phyloP scores from a whole-genome alignment of 2,329 filamentous ascomycete genomes.

The Didymella segeticola region DNA sequence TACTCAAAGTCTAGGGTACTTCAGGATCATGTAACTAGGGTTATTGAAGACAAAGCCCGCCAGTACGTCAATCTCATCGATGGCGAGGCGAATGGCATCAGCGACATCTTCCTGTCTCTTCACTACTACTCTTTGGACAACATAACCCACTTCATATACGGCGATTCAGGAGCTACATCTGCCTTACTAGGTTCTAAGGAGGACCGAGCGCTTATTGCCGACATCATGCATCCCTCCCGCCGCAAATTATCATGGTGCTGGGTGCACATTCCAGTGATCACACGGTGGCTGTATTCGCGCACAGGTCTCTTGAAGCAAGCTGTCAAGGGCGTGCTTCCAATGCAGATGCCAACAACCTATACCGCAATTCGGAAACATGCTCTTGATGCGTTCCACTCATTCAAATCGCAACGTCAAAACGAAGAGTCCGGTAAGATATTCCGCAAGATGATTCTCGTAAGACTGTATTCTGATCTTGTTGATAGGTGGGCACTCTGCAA shows the following conservation, averaged over 20 bases:
- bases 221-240: background rate
- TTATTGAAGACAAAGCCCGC: background rate
- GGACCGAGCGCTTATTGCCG: background rate
- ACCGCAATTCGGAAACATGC: background rate
- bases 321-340: background rate
- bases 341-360: conserved; percentile 1
- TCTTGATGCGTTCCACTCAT: background rate
- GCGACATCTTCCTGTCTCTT: background rate
- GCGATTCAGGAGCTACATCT: background rate
- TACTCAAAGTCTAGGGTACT: background rate
- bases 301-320: background rate
- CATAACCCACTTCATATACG: conserved; percentile 3
- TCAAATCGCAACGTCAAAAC: background rate
- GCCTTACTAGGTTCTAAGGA: background rate
- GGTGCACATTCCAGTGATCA: background rate
- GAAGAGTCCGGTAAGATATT: background rate
- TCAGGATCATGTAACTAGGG: background rate
- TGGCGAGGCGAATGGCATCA: background rate
- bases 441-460: no score
- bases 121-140: conserved; percentile 1
- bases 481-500: background rate
- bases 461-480: background rate
- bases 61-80: background rate
- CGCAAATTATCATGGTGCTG: background rate
- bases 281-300: background rate